A percentile compares a stretch with the other conserved stretches of the same genome.
Conservation (phyloP, 768 basidiomycete species). For the Collybia sp. region DNA sequence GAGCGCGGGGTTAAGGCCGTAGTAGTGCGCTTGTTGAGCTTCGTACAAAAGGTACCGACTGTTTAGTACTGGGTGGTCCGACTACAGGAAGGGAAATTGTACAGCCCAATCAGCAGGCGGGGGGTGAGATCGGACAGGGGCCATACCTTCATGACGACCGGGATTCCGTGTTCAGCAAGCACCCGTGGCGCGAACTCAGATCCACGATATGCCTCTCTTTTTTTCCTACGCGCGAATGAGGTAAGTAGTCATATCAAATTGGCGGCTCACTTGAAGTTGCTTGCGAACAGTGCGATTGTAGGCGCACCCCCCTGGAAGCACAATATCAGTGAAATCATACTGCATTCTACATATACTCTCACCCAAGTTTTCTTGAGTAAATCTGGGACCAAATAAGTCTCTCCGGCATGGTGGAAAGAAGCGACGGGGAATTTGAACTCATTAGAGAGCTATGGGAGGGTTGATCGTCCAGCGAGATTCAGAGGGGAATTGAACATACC, state of each 20-base stretch:
- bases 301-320: slow-evolving; percentile 42
- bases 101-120: background rate
- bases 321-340: background rate
- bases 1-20: slow-evolving; percentile 52
- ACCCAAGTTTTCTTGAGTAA: slow-evolving; percentile 70
- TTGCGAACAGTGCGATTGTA: slow-evolving; percentile 69
- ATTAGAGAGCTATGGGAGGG: slow-evolving; percentile 53
- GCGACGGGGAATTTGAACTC: slow-evolving; percentile 78
- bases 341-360: slow-evolving; percentile 5
- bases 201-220: slow-evolving; percentile 58
- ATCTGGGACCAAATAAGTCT: slow-evolving; percentile 75
- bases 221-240: slow-evolving; percentile 22
- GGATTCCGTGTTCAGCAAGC: slow-evolving; percentile 58
- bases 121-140: background rate
- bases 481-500: slow-evolving; percentile 27
- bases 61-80: slow-evolving; percentile 54
- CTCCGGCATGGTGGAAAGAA: slow-evolving; percentile 76
- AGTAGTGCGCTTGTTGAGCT: slow-evolving; percentile 65
- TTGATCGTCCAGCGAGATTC: background rate
- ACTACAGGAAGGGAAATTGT: no score
- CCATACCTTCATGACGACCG: slow-evolving; percentile 68
- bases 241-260: background rate
- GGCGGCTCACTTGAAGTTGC: slow-evolving; percentile 39
- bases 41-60: slow-evolving; percentile 67
- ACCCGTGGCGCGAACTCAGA: slow-evolving; percentile 71